These are phyloP conservation scores for Fraxinus platypoda DNA, from an alignment of 305 asterid genomes.

Conservation along the genomic window DNA sequence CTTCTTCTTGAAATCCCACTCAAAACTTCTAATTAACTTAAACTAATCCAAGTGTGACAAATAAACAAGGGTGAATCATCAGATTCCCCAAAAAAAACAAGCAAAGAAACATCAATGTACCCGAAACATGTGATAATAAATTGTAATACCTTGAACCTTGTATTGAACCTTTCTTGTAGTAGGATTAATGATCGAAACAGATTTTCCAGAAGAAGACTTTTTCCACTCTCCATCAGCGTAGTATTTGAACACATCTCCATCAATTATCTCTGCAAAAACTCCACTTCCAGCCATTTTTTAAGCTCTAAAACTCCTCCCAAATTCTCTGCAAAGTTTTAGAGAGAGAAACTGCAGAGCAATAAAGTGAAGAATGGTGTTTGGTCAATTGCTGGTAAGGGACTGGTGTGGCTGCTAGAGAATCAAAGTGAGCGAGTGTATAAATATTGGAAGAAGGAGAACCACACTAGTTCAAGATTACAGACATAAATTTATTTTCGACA, in stretches of 20 bases:
- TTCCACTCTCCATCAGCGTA: conserved; percentile 91
- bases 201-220: conserved; percentile 65
- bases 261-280: conserved; percentile 69
- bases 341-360: conserved; percentile 13
- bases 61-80: not conserved
- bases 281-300: conserved; percentile 73
- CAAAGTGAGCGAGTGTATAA: conserved; percentile 25
- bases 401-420: not conserved
- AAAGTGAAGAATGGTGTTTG: conserved; percentile 3
- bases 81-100: not conserved
- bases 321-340: conserved; percentile 1
- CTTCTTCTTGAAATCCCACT: not conserved
- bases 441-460: conserved; percentile 50
- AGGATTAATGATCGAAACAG: conserved; percentile 80
- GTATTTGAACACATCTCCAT: conserved; percentile 77
- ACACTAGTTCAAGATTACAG: conserved; percentile 34
- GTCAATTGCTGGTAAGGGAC: not conserved
- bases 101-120: not conserved
- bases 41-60: not conserved
- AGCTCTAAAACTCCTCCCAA: conserved; percentile 4
- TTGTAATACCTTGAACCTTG: conserved; percentile 78
- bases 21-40: not conserved
- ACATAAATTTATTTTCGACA: conserved; percentile 13
- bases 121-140: not conserved
- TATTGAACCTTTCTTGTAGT: conserved; percentile 81